Evolutionary conservation across 805 yeast species (phyloP), one percentile per base, ranked within the genome.

Genomic region (Geotrichum ghanense): DNA sequence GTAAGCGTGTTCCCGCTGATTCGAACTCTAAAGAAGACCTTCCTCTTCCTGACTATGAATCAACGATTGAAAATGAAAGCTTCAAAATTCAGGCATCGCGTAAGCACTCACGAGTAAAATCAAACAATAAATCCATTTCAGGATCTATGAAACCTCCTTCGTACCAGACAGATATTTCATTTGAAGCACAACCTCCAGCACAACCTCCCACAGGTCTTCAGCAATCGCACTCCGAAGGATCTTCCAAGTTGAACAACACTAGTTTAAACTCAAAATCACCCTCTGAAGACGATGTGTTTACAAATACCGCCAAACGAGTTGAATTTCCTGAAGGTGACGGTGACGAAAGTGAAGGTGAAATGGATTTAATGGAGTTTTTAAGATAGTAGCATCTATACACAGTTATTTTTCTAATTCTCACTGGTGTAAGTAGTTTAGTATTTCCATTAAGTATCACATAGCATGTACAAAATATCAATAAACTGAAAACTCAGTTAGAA

Each of bases 331-430:
- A 5, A 31, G 48, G 44, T 6, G 21, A 22, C 4, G 48, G 39
- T 9, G 41, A 47, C 2, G 48, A 47, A 17, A 37, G 44, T 20
- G 48, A 44, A 3, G 49, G 47, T 7, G 48, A 47, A 25, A 47
- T 47, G 47, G 49, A 47, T 20, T 14, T 47, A 34, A 47, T 47
- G 49, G 49, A 47, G 44, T 47, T 47, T 26, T 23, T 47, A 17
- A 4, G 49, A 12, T 47, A 21, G 24, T 23, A 14, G n/a, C 21
- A 19, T 37, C 14, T 9, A 25, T 25, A 9, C 14, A 25, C 9
- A 9, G 14, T 9, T 25, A 25, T 25, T 9, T 9, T n/a, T n/a
- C n/a, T n/a, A n/a, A n/a, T n/a, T n/a, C 12, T 24, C 12, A 24
- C 12, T 7, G 7, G 10, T 12, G 27, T 24, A 7, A 24, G 12